Evolutionary conservation across 768 basidiomycete genomes (phyloP).

Genomic region (Lactifluus hygrophoroides): DNA sequence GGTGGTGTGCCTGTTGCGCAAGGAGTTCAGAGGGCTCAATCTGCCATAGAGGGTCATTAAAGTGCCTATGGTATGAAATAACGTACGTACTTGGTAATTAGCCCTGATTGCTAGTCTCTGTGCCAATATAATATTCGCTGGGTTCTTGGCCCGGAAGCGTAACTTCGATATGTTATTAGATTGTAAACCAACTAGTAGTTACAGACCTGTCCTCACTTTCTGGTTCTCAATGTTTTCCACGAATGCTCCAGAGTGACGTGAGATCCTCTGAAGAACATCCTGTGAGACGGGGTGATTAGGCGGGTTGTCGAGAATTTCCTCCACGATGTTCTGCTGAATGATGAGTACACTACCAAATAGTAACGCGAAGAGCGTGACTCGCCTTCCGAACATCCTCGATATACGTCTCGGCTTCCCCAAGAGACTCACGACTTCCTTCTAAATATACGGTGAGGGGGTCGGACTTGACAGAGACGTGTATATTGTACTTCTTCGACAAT

Average conservation of each 20-base stretch:
- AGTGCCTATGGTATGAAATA: not conserved
- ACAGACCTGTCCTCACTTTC: constrained; percentile 36
- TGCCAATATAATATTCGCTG: constrained; percentile 34
- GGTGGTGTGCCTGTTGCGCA: not conserved
- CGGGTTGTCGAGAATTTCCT: constrained; percentile 37
- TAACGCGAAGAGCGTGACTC: constrained; percentile 13
- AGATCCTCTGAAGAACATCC: constrained; percentile 52
- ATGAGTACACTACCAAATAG: constrained; percentile 1
- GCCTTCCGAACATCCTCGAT: constrained; percentile 46
- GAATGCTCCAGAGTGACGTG: constrained; percentile 59
- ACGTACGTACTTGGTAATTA: constrained; percentile 32
- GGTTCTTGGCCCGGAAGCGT: constrained; percentile 43
- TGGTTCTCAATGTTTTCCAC: constrained; percentile 39
- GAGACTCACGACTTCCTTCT: constrained; percentile 46
- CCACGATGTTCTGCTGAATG: constrained; percentile 23
- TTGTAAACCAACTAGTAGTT: not conserved
- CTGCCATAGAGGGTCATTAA: constrained; percentile 8
- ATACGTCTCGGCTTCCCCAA: constrained; percentile 41
- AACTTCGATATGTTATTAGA: constrained; percentile 32
- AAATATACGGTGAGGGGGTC: constrained; percentile 51
- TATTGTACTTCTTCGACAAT: constrained; percentile 50
- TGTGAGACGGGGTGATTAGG: constrained; percentile 33
- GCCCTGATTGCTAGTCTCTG: constrained; percentile 46
- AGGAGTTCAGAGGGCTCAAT: constrained; percentile 8
- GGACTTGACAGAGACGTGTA: constrained; percentile 49